phyloP scores from a whole-genome alignment of 2,329 filamentous ascomycete species.

The Ciborinia camelliae region DNA sequence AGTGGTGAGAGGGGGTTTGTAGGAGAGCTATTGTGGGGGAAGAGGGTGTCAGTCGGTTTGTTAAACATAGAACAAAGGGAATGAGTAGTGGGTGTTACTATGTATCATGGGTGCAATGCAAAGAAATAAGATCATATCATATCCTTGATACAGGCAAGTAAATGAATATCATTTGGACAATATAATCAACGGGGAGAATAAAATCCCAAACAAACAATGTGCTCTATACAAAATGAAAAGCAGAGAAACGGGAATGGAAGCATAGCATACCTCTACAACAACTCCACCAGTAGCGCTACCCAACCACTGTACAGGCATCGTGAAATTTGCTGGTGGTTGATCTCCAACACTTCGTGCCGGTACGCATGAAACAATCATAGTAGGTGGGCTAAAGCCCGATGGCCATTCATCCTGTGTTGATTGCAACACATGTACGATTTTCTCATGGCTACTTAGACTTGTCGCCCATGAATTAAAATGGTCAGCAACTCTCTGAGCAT shows the following conservation, averaged over 20 bases:
- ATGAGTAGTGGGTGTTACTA: neutral
- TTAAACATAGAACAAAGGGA: neutral
- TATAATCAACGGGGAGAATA: neutral
- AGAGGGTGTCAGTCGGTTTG: slow-evolving; percentile 1
- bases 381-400: slow-evolving; percentile 57
- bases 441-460: slow-evolving; percentile 32
- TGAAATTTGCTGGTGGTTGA: slow-evolving; percentile 64
- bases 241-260: neutral
- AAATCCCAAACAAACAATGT: neutral
- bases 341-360: slow-evolving; percentile 65
- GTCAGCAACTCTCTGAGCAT: slow-evolving; percentile 62
- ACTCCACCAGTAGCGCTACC: slow-evolving; percentile 71
- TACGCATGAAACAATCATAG: slow-evolving; percentile 73
- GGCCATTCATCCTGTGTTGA: slow-evolving; percentile 64
- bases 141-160: neutral
- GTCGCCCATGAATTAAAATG: slow-evolving; percentile 59
- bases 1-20: slow-evolving; percentile 65
- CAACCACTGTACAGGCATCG: slow-evolving; percentile 66
- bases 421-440: slow-evolving; percentile 48
- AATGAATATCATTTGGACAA: neutral
- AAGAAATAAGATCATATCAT: neutral
- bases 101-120: neutral
- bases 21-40: slow-evolving; percentile 49
- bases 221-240: neutral
- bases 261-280: slow-evolving; percentile 57